Percentiles rank a stretch among this genome's conserved stretches.
phyloP scores from a whole-genome alignment of 148 eudicot genomes.

The Nepenthes gracilis region DNA sequence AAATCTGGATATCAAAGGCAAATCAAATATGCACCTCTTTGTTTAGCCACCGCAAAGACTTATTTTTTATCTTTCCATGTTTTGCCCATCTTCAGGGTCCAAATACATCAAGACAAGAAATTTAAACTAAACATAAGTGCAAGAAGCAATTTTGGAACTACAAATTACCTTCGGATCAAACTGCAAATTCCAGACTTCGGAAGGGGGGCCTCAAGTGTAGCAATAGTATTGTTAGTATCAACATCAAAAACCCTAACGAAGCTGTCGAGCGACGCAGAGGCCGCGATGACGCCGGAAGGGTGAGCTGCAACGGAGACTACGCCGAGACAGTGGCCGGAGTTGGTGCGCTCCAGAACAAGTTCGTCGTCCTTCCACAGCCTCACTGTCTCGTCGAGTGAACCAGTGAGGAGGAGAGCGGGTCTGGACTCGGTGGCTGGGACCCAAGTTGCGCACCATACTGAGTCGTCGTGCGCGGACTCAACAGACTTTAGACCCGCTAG shows the following conservation, averaged over 20 bases:
- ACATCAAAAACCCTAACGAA: constrained; percentile 83
- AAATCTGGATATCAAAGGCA: too few relatives aligned
- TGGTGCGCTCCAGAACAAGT: constrained; percentile 41
- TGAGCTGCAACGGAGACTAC: constrained; percentile 92
- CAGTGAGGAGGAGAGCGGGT: constrained; percentile 62
- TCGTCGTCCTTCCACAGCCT: constrained; percentile 60
- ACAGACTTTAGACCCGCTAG: constrained; percentile 56
- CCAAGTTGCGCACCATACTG: constrained; percentile 82
- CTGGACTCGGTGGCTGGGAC: constrained; percentile 50
- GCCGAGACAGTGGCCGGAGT: constrained; percentile 78
- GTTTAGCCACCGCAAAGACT: too few relatives aligned
- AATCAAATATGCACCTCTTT: too few relatives aligned
- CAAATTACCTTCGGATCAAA: constrained; percentile 64
- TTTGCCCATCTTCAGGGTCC: too few relatives aligned
- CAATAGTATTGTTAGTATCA: constrained; percentile 54
- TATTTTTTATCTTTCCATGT: too few relatives aligned
- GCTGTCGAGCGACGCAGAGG: constrained; percentile 89
- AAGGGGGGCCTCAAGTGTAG: constrained; percentile 77
- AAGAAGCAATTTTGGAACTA: background rate
- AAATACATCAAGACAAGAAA: too few relatives aligned
- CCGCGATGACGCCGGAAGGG: constrained; percentile 80
- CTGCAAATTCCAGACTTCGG: constrained; percentile 88
- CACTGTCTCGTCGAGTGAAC: constrained; percentile 84
- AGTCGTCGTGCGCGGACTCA: constrained; percentile 70
- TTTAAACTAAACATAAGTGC: too few relatives aligned